Evolutionary conservation across 331 rosid genomes (phyloP).

Genomic region (Stylosanthes scabra): DNA sequence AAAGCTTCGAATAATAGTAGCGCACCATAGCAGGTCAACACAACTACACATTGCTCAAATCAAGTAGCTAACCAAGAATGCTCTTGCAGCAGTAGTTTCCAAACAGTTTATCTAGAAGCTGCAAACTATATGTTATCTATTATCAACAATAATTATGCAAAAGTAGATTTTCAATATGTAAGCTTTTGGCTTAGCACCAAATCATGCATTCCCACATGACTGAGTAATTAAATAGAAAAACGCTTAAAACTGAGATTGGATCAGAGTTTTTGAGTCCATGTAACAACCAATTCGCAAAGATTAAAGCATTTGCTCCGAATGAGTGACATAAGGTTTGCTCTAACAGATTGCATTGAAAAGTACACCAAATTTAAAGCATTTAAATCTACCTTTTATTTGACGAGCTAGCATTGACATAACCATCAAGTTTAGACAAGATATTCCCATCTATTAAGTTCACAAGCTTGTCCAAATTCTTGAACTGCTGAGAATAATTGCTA

Average conservation of each 20-base stretch:
- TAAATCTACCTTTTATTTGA: conserved; percentile 62
- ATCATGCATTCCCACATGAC: conserved; percentile 1
- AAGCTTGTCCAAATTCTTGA: conserved; percentile 71
- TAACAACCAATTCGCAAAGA: conserved; percentile 1
- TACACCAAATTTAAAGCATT: neutral
- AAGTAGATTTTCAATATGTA: neutral
- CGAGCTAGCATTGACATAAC: conserved; percentile 48
- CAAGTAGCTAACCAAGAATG: neutral
- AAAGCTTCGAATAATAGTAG: conserved; percentile 14
- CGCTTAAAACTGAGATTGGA: conserved; percentile 6
- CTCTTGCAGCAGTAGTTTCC: neutral
- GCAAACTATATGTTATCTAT: neutral
- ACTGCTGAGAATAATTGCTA: conserved; percentile 68
- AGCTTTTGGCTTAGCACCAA: neutral
- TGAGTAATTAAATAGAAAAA: neutral
- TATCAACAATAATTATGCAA: neutral
- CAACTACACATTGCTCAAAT: neutral
- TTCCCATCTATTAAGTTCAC: conserved; percentile 57
- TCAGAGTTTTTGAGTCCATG: neutral
- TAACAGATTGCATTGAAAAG: conserved; percentile 4
- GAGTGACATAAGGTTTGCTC: neutral
- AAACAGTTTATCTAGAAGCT: conserved; percentile 4
- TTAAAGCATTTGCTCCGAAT: conserved; percentile 6
- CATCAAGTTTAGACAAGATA: conserved; percentile 65
- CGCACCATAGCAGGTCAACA: neutral